A percentile compares a stretch with the other conserved stretches of the same genome.
Evolutionary conservation across 495 filamentous ascomycete species (phyloP).

Genomic region (Letharia lupina): DNA sequence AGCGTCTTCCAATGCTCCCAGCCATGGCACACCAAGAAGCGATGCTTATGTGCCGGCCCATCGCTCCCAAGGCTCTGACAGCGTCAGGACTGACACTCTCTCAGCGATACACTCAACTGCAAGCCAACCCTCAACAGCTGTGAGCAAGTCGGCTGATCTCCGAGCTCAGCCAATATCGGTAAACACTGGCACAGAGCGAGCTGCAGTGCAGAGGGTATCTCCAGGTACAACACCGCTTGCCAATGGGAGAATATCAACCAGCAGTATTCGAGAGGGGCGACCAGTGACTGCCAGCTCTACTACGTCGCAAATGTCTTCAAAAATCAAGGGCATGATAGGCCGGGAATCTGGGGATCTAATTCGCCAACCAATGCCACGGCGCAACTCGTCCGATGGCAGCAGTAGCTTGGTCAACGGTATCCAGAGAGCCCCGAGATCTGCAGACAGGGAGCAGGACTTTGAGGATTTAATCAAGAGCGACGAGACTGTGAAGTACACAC

Average conservation of each 20-base stretch:
- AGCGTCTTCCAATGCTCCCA: constrained; percentile 21
- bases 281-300: constrained; percentile 47
- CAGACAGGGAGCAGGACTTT: constrained; percentile 52
- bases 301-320: constrained; percentile 44
- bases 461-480: constrained; percentile 85
- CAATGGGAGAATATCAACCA: constrained; percentile 36
- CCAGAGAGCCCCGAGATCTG: constrained; percentile 31
- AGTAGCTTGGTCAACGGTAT: constrained; percentile 25
- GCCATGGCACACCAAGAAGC: constrained; percentile 14
- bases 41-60: not conserved
- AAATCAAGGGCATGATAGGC: constrained; percentile 45
- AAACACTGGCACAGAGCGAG: constrained; percentile 33
- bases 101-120: not conserved
- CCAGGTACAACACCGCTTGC: constrained; percentile 30
- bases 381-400: constrained; percentile 43
- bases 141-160: constrained; percentile 9
- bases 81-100: not conserved
- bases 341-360: constrained; percentile 37
- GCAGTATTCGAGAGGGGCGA: constrained; percentile 42
- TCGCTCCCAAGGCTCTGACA: constrained; percentile 7
- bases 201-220: constrained; percentile 44
- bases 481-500: constrained; percentile 86
- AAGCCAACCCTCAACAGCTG: not conserved
- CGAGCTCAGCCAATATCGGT: constrained; percentile 17
- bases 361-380: constrained; percentile 32